Evolutionary conservation across 495 filamentous ascomycete genomes (phyloP), one percentile per base, ranked within the genome.

Genomic region (Penicillium verhagenii): DNA sequence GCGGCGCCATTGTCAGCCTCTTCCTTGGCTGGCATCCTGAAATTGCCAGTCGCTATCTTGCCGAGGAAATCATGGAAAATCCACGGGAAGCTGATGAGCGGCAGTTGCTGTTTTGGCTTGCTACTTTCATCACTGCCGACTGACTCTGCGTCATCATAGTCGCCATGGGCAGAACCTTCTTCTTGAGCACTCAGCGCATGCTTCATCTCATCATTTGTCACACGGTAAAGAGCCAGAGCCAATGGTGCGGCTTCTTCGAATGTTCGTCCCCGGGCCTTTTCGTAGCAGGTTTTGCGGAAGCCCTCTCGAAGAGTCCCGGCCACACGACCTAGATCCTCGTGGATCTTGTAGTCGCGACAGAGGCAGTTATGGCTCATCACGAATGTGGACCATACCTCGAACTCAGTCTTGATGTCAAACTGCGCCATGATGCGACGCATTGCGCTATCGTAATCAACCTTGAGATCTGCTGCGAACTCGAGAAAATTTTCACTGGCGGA

Each of bases 31-130:
- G 14, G 33, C 8, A 26, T 19, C 7, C 69, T 65, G 47, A 61
- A 69, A 3, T 61, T 60, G 0, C 65, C 56, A 3, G 72, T 76
- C 19, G 89, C 92, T 55, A 97, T 86, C 29, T 77, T 78, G 5
- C 90, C 89, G 1, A 99, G 79, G 48, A 90, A 75, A 28, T 80
- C 72, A 1, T 80, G 73, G 50, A 97, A 95, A 8, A 97, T 65
- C 95, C 94, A 99, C 0, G 94, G 92, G 61, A 96, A 97, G 60
- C 86, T 93, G 62, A 97, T 94, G 20, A 97, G 69, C 0, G 95
- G 94, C 75, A 91, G 82, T 6, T 71, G 70, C n/a, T n/a, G n/a
- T n/a, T n/a, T n/a, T 3, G 60, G 46, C 0, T 61, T 58, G 6
- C 74, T 73, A 0, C 72, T 63, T 1, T 55, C 70, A 0, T 53